Evolutionary conservation across 148 eudicot genomes (phyloP).

Genomic region (Rhododendron williamsianum): DNA sequence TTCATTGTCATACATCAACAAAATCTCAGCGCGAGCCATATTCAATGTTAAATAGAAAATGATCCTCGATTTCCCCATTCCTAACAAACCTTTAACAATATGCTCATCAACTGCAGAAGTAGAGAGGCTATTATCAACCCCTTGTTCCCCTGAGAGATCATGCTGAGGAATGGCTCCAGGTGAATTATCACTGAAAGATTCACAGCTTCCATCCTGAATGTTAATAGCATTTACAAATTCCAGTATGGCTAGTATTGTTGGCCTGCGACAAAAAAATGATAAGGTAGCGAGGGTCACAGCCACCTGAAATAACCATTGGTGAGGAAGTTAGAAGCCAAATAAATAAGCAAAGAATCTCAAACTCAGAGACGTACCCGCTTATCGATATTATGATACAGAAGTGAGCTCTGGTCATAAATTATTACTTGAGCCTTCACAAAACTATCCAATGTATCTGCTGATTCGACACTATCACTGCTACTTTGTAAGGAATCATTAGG

Average conservation of each 20-base stretch:
- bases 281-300: slow-evolving; percentile 87
- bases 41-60: slow-evolving; percentile 61
- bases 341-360: slow-evolving; percentile 10
- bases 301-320: slow-evolving; percentile 47
- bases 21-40: slow-evolving; percentile 84
- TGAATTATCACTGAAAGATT: slow-evolving; percentile 52
- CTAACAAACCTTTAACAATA: slow-evolving; percentile 67
- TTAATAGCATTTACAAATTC: slow-evolving; percentile 72
- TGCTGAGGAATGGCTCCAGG: slow-evolving; percentile 40
- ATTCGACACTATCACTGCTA: slow-evolving; percentile 31
- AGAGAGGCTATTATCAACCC: slow-evolving; percentile 32
- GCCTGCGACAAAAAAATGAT: slow-evolving; percentile 91
- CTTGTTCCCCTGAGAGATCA: slow-evolving; percentile 40
- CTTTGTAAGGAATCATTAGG: slow-evolving; percentile 43
- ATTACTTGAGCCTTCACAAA: slow-evolving; percentile 94
- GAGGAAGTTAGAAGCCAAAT: slow-evolving; percentile 6
- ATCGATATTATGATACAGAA: slow-evolving; percentile 57
- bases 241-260: slow-evolving; percentile 73
- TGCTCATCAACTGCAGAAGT: slow-evolving; percentile 43
- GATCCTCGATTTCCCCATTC: slow-evolving; percentile 84
- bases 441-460: slow-evolving; percentile 57
- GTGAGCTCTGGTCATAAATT: slow-evolving; percentile 73
- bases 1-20: slow-evolving; percentile 83
- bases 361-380: slow-evolving; percentile 46
- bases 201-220: slow-evolving; percentile 45